Conservation (phyloP, 73 alveolate species). For the Uronychia binucleata region DNA sequence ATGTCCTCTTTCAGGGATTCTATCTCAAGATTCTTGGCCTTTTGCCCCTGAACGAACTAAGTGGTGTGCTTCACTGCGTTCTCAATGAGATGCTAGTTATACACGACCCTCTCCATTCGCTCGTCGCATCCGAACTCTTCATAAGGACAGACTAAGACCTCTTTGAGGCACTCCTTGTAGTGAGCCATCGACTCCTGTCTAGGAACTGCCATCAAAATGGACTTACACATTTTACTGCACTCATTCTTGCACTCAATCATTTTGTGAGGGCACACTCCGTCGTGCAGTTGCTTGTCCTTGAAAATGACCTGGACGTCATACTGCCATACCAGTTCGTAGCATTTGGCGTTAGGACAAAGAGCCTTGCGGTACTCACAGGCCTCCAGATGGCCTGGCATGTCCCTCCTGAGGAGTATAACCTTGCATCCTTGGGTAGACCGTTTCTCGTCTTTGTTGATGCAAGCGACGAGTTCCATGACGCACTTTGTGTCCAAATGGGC, state of each 20-base stretch:
- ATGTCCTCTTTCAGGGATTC: slow-evolving; percentile 36
- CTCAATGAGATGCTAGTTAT: slow-evolving; percentile 50
- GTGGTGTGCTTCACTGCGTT: slow-evolving; percentile 61
- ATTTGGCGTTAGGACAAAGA: slow-evolving; percentile 51
- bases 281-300: slow-evolving; percentile 60
- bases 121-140: slow-evolving; percentile 73
- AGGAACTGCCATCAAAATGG: slow-evolving; percentile 22
- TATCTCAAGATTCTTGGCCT: slow-evolving; percentile 40
- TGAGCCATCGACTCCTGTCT: slow-evolving; percentile 55
- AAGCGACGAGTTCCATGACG: slow-evolving; percentile 67
- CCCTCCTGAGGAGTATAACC: slow-evolving; percentile 60
- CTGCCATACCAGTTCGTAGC: slow-evolving; percentile 39
- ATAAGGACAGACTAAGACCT: slow-evolving; percentile 70
- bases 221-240: slow-evolving; percentile 44
- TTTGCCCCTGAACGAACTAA: slow-evolving; percentile 39
- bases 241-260: slow-evolving; percentile 64
- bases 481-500: slow-evolving; percentile 60
- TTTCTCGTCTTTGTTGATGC: slow-evolving; percentile 62
- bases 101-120: slow-evolving; percentile 52
- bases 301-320: neutral
- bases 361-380: slow-evolving; percentile 67
- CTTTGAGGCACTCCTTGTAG: slow-evolving; percentile 42
- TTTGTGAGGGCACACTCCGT: slow-evolving; percentile 67
- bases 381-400: slow-evolving; percentile 59
- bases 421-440: slow-evolving; percentile 58